Evolutionary conservation across 2,329 filamentous ascomycete genomes (phyloP).

Genomic region (Botryosphaeria dothidea): DNA sequence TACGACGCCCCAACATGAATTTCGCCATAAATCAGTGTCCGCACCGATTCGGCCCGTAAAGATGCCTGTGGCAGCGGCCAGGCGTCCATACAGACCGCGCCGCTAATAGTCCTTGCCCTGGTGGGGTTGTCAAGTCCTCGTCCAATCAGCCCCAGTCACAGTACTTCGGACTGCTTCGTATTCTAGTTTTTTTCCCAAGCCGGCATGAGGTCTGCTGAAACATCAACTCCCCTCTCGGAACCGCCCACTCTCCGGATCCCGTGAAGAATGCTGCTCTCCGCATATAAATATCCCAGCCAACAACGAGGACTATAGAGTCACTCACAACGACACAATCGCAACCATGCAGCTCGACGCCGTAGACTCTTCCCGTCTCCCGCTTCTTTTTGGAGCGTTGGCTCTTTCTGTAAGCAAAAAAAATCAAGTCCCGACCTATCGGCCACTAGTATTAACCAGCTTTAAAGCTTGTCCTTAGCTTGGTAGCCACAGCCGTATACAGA

Average conservation of each 20-base stretch:
- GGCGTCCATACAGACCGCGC: no score
- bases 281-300: not conserved
- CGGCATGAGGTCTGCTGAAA: not conserved
- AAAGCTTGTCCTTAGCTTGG: not conserved
- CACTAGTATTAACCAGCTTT: not conserved
- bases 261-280: not conserved
- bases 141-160: no score
- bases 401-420: not conserved
- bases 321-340: not conserved
- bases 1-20: not conserved
- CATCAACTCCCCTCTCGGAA: not conserved
- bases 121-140: no score
- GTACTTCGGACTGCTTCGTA: not conserved
- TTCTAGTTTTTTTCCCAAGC: not conserved
- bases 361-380: not conserved
- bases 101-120: no score
- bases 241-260: not conserved
- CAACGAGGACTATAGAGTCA: no score
- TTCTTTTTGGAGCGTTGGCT: not conserved
- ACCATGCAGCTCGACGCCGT: not conserved
- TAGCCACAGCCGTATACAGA: constrained; percentile 32
- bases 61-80: no score
- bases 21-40: not conserved
- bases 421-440: not conserved
- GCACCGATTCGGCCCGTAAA: no score